A percentile compares a stretch with the other conserved stretches of the same genome.
Conservation (phyloP, 1,284 basidiomycete genomes). For the Austroboletus novae-zelandiae region DNA sequence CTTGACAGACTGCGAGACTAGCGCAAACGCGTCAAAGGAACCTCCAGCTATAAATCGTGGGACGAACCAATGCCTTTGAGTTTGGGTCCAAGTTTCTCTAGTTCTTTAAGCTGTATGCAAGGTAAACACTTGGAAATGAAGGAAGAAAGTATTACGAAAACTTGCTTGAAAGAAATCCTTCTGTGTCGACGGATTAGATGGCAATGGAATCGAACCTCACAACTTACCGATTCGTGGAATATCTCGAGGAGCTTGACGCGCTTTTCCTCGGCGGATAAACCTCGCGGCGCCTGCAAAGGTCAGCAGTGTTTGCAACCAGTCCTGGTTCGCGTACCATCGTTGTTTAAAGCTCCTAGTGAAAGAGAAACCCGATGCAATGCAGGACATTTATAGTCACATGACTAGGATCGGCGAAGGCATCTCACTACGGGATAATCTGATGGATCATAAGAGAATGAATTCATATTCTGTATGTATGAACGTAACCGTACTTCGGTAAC, state of each 20-base stretch:
- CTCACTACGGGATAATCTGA: background rate
- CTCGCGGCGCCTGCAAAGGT: constrained; percentile 63
- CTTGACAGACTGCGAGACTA: constrained; percentile 86
- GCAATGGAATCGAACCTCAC: background rate
- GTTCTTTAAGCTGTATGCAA: constrained; percentile 69
- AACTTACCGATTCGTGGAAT: constrained; percentile 80
- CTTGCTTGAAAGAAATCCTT: constrained; percentile 80
- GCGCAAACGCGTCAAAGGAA: background rate
- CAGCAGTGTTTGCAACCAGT: background rate
- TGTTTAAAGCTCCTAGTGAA: background rate
- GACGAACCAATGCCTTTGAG: constrained; percentile 80
- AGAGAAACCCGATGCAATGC: background rate
- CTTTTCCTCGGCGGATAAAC: constrained; percentile 79
- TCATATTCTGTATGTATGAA: constrained; percentile 30
- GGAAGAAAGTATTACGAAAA: background rate
- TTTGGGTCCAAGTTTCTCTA: constrained; percentile 83
- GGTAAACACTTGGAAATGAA: background rate
- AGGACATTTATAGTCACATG: constrained; percentile 22
- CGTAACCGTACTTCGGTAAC: constrained; percentile 16
- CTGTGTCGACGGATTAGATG: constrained; percentile 39
- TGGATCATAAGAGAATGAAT: constrained; percentile 8
- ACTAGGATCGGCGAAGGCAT: constrained; percentile 1
- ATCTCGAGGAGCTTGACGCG: constrained; percentile 80
- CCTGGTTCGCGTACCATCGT: constrained; percentile 23
- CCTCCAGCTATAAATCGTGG: background rate